Evolutionary conservation across 768 basidiomycete genomes (phyloP), one percentile per base, ranked within the genome.

Genomic region (Termitomyces sp.): DNA sequence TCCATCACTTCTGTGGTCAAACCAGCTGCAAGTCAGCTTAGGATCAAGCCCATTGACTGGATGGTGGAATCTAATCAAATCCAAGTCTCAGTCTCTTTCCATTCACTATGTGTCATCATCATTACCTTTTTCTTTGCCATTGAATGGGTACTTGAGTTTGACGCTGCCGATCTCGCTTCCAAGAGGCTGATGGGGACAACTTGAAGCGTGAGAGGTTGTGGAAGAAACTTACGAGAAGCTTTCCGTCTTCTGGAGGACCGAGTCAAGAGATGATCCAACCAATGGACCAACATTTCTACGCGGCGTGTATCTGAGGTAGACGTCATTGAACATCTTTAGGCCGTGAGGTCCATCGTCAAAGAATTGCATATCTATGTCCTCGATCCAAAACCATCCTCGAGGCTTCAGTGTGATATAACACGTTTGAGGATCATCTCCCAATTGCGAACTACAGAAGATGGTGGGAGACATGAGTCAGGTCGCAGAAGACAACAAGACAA

Each of bases 381-480:
- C 53, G 10, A 59, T 31, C 43, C 29, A 50, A 12, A 59, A 41
- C 53, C 53, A 59, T 9, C 58, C 58, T 27, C 42, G 40, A 27
- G 58, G 53, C 25, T 54, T 59, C 32, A 50, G 7, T 54, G 32
- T 7, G 54, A 25, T 12, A 47, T 43, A 3, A 56, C 25, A 4
- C 45, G 21, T 45, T 40, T n/a, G 1, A 56, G 32, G 14, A 56
- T 40, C n/a, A 11, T 17, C 48, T 25, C 7, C 48, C 21, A 49
- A 12, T 37, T n/a, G 21, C 32, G 48, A 17, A 34, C 48, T 49
- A 49, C 12, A 48, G 11, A 11, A 21, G 12, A 23, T 34, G n/a
- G 23, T 14, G 21, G 7, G 31, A 29, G 40, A 32, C 3, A 46
- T n/a, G n/a, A n/a, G n/a, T n/a, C n/a, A 46, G 31, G n/a, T 11